Base-by-base conservation (phyloP, 176 grass and related monocot species). In the Areca catechu region DNA sequence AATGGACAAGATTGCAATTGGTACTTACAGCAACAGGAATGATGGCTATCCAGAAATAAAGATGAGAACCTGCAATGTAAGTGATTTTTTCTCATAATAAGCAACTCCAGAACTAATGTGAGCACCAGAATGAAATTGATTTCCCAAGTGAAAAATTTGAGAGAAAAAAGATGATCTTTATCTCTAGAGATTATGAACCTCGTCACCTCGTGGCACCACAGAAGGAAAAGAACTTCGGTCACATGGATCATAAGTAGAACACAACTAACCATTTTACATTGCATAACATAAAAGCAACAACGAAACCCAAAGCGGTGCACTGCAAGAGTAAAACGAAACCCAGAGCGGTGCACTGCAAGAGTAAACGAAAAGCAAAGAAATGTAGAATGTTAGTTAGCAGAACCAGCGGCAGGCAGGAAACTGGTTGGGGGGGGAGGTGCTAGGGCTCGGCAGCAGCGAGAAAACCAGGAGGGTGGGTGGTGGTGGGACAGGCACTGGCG, bases 11-110 rank as follows among this genome's bases (percentile, higher is more conserved):
- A 27, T 4, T 27, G 25, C 25, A 22, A 15, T 25, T 53, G 22
- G 25, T 58, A 80, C 80, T 88, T 74, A 91, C 92, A 48, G 78
- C 28, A 54, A 85, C 74, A 30, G 92, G 92, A 61, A 97, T 85
- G 70, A 97, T 88, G 34, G 92, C 92, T 84, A 97, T 91, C 92
- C 92, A 97, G 68, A 97, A 97, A 78, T 97, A 97, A 17, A 97
- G 81, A 76, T 97, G 91, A 21, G 83, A 86, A 72, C 92, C 92
- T 97, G 79, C 64, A 82, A 85, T 7, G 77, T 68, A 51, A 69
- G 48, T 20, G 50, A 15, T 49, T 62, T 65, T n/a, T n/a, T 65
- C 3, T 5, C 5, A 72, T 4, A 0, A 0, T 15, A 24, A 15
- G 22, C 53, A 27, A 63, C 55, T n/a, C 3, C n/a, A 27, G 57